These are phyloP conservation scores for Cichorium intybus DNA, from an alignment of 140 eudicot species.

Conservation along the genomic window DNA sequence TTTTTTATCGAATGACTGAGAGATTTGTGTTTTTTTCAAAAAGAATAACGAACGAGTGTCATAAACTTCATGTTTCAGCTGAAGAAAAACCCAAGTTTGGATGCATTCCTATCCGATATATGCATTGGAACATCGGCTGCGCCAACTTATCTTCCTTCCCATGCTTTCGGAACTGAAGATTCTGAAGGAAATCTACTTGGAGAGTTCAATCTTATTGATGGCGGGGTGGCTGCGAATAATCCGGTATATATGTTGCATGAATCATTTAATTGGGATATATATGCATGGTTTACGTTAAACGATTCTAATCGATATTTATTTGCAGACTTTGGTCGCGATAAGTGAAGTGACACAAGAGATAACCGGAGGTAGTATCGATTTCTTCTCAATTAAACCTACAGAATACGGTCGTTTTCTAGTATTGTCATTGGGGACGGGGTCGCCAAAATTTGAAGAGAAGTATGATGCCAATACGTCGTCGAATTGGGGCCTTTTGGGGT, in stretches of 20 bases:
- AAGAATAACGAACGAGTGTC: background rate
- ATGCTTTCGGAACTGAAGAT: conserved; percentile 28
- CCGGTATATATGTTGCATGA: conserved; percentile 19
- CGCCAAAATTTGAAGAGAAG: conserved; percentile 31
- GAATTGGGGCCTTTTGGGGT: conserved; percentile 44
- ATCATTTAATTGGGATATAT: background rate
- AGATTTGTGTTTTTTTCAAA: background rate
- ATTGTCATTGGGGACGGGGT: conserved; percentile 52
- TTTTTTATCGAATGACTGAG: too few relatives aligned
- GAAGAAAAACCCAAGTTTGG: conserved; percentile 32
- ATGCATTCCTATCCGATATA: conserved; percentile 39
- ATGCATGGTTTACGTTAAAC: background rate
- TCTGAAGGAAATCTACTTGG: conserved; percentile 19
- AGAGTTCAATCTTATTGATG: conserved; percentile 43
- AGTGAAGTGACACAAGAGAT: conserved; percentile 42
- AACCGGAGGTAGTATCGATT: conserved; percentile 18
- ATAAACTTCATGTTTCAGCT: conserved; percentile 24
- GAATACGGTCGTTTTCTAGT: conserved; percentile 41
- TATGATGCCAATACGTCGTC: conserved; percentile 35
- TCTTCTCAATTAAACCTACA: conserved; percentile 34
- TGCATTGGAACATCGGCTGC: conserved; percentile 52
- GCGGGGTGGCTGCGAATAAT: conserved; percentile 44
- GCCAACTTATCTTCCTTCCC: conserved; percentile 45
- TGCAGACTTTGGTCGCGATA: conserved; percentile 49
- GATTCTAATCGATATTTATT: background rate